Evolutionary conservation across 495 filamentous ascomycete species (phyloP).

Genomic region (Penicillium coffeae): DNA sequence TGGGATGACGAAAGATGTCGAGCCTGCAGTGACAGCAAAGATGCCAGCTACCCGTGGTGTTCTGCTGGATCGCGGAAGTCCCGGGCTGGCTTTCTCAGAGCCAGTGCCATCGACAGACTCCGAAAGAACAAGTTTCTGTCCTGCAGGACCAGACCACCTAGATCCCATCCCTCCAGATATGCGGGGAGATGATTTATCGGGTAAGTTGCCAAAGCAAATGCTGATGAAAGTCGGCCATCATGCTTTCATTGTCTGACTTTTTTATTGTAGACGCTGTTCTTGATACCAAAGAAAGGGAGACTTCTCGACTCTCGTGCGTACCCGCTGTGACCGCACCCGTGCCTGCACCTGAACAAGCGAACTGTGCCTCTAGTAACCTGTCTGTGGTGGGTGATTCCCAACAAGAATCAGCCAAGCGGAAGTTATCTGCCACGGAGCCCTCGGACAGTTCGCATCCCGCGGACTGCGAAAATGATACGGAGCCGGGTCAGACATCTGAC

Average conservation of each 20-base stretch:
- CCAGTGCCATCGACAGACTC: not conserved
- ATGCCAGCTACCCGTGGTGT: not conserved
- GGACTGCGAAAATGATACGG: conserved; percentile 5
- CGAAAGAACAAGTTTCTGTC: not conserved
- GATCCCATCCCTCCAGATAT: conserved; percentile 3
- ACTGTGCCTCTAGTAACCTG: conserved; percentile 6
- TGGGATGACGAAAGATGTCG: conserved; percentile 5
- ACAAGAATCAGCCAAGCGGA: conserved; percentile 8
- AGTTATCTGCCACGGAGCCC: conserved; percentile 2
- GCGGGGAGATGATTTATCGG: conserved; percentile 7
- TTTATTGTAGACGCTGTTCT: conserved; percentile 5
- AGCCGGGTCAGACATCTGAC: conserved; percentile 7
- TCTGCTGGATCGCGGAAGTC: not conserved
- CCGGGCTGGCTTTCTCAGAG: not conserved
- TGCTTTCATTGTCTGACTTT: conserved; percentile 8
- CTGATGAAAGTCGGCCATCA: conserved; percentile 6
- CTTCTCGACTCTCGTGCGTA: conserved; percentile 1
- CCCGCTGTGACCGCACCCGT: conserved; percentile 2
- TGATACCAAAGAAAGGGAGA: conserved; percentile 5
- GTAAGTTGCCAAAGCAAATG: conserved; percentile 1
- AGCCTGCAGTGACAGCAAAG: not conserved
- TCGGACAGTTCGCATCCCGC: not conserved
- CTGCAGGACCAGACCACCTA: conserved; percentile 3
- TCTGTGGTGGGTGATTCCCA: conserved; percentile 4
- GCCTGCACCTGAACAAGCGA: conserved; percentile 6